These are phyloP conservation scores for Neurospora tetraspora DNA, from an alignment of 495 filamentous ascomycete species.

Conservation along the genomic window DNA sequence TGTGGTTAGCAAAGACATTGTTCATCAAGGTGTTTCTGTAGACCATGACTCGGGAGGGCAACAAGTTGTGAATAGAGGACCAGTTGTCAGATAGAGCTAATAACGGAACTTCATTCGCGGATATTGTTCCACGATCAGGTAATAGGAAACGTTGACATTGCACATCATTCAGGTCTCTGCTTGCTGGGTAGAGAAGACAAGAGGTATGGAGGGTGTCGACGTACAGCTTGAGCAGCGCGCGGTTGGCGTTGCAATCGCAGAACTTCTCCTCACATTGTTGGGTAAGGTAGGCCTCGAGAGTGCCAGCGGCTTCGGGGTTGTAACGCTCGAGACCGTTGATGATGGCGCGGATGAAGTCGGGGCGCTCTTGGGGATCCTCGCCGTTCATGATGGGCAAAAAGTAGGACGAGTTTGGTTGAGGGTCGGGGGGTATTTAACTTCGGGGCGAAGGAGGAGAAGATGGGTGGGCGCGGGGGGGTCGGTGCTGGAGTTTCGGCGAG, in stretches of 20 bases:
- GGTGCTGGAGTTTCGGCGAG: not conserved
- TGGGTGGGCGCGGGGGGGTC: conserved; percentile 1
- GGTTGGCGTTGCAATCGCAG: conserved; percentile 91
- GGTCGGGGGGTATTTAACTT: not conserved
- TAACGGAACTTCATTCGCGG: conserved; percentile 39
- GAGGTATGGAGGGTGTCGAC: conserved; percentile 29
- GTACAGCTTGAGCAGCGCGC: conserved; percentile 95
- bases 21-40: not conserved
- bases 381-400: conserved; percentile 39
- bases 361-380: conserved; percentile 55
- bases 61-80: conserved; percentile 8
- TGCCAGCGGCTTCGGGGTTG: conserved; percentile 89
- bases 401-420: conserved; percentile 13
- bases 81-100: conserved; percentile 56
- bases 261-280: conserved; percentile 92
- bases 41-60: not conserved
- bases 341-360: conserved; percentile 81
- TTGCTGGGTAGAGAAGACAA: not conserved
- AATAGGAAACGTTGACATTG: conserved; percentile 95
- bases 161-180: conserved; percentile 51
- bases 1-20: conserved; percentile 6
- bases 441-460: conserved; percentile 1
- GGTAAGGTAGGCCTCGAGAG: conserved; percentile 90
- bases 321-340: conserved; percentile 95
- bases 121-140: conserved; percentile 60